These are phyloP conservation scores for Mucor irregularis DNA, from an alignment of 371 early-diverging fungal genomes.

Conservation along the genomic window DNA sequence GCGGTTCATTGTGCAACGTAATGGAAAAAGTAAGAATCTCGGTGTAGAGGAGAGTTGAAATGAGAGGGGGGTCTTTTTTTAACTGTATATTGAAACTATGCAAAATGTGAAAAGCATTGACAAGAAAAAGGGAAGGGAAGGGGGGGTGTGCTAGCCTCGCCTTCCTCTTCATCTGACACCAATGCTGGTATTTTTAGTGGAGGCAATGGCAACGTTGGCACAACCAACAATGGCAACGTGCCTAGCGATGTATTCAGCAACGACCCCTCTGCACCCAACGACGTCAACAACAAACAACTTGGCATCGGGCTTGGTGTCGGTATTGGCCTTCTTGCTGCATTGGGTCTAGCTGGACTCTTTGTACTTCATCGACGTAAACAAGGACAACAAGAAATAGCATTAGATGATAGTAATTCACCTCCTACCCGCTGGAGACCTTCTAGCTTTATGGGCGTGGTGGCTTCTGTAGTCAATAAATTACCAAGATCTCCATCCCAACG, in stretches of 20 bases:
- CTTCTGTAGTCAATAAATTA: constrained; percentile 45
- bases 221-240: not conserved
- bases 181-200: not conserved
- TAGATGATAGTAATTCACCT: not conserved
- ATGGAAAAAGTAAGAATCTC: no score
- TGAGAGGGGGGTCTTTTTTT: no score
- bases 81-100: no score
- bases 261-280: constrained; percentile 1
- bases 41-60: no score
- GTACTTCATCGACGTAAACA: constrained; percentile 31
- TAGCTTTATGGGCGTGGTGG: constrained; percentile 50
- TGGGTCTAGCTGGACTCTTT: constrained; percentile 42
- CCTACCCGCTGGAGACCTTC: constrained; percentile 50
- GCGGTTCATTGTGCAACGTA: no score
- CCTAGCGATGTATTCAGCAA: not conserved
- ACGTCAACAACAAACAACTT: constrained; percentile 31
- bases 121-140: no score
- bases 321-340: constrained; percentile 44
- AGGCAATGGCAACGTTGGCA: not conserved
- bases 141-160: not conserved
- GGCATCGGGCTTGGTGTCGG: constrained; percentile 50
- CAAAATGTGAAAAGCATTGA: no score
- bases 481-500: constrained; percentile 49
- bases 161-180: not conserved
- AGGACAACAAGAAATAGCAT: not conserved